A percentile compares a stretch with the other conserved stretches of the same genome.
Evolutionary conservation across 306 rosid species (phyloP).

Genomic region (Rosa persica): DNA sequence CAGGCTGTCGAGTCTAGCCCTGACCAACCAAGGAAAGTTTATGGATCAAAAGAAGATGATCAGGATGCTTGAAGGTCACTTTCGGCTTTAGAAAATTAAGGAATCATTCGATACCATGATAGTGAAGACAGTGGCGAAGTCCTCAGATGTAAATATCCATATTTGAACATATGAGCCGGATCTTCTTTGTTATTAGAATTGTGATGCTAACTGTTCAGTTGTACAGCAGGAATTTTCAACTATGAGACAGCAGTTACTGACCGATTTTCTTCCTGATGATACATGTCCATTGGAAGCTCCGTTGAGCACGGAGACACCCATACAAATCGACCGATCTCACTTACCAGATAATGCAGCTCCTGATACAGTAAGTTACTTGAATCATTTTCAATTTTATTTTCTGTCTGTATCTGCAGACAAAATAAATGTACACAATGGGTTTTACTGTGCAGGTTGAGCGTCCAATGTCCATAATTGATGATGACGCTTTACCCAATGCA

Average conservation of each 20-base stretch:
- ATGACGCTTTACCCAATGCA: constrained; percentile 38
- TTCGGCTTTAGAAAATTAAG: constrained; percentile 37
- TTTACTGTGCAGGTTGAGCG: constrained; percentile 53
- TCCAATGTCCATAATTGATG: constrained; percentile 55
- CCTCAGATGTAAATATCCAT: constrained; percentile 42
- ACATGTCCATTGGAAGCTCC: constrained; percentile 55
- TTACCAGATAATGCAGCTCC: constrained; percentile 37
- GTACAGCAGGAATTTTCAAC: constrained; percentile 33
- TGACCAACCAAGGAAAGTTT: constrained; percentile 35
- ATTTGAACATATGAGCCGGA: background rate
- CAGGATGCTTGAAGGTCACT: constrained; percentile 53
- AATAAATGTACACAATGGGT: constrained; percentile 6
- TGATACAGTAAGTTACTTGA: constrained; percentile 43
- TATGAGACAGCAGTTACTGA: constrained; percentile 46
- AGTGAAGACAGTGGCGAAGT: constrained; percentile 40
- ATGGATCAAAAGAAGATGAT: constrained; percentile 79
- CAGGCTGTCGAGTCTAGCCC: constrained; percentile 37
- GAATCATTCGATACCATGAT: constrained; percentile 56
- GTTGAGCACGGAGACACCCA: constrained; percentile 41
- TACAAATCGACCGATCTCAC: constrained; percentile 41
- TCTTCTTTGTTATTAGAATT: background rate
- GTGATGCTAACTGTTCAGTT: background rate
- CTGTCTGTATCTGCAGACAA: background rate
- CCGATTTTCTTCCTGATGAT: constrained; percentile 59
- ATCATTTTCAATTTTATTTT: background rate